Conservation (phyloP, 2,329 filamentous ascomycete species). For the Raffaelea ambrosiae region DNA sequence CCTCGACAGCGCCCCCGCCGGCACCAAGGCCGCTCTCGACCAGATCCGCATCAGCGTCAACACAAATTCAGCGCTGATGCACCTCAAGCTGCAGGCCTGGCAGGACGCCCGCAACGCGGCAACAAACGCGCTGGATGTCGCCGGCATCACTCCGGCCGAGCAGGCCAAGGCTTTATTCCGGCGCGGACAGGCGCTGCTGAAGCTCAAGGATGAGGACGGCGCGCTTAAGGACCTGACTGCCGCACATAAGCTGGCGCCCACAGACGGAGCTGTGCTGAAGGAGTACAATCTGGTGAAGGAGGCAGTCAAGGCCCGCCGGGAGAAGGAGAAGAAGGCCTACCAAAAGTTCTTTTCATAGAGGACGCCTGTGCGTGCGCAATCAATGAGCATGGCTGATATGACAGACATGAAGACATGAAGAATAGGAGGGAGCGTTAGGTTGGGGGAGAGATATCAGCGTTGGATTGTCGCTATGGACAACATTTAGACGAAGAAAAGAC, state of each 20-base stretch:
- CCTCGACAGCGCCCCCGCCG: constrained; percentile 60
- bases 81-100: constrained; percentile 69
- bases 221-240: constrained; percentile 68
- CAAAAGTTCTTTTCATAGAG: constrained; percentile 71
- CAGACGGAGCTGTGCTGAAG: constrained; percentile 63
- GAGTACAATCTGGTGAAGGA: constrained; percentile 76
- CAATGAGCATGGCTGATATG: no score
- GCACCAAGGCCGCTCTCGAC: constrained; percentile 58
- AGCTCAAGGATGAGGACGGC: constrained; percentile 74
- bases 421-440: no score
- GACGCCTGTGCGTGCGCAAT: no score
- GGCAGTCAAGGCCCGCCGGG: constrained; percentile 59
- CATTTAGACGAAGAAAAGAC: no score
- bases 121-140: constrained; percentile 61
- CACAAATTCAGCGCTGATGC: constrained; percentile 79
- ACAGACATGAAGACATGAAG: no score
- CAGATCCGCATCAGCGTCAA: constrained; percentile 77
- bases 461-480: no score
- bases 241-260: constrained; percentile 66
- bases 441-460: no score
- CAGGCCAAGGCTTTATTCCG: constrained; percentile 86
- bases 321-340: constrained; percentile 88
- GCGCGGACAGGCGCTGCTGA: constrained; percentile 65
- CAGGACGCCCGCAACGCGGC: constrained; percentile 63
- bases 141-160: constrained; percentile 61